Conservation (phyloP, 108 stramenopile genomes). For the Mediolabrus comicus region DNA sequence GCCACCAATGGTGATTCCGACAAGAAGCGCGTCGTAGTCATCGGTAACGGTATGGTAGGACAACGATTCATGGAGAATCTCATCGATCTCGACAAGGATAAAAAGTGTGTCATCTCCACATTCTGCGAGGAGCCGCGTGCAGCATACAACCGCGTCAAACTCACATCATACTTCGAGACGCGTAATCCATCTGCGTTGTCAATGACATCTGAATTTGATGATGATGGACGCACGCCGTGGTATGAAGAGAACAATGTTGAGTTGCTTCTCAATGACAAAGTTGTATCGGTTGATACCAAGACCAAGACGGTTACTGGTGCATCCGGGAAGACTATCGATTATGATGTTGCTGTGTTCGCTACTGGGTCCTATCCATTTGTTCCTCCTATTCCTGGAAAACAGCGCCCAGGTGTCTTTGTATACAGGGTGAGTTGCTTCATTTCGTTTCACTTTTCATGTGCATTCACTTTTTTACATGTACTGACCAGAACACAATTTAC, state of each 20-base stretch:
- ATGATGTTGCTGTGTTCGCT: slow-evolving; percentile 91
- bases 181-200: slow-evolving; percentile 75
- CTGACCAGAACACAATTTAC: background rate
- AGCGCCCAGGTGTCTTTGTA: slow-evolving; percentile 91
- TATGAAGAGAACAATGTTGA: slow-evolving; percentile 86
- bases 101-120: slow-evolving; percentile 68
- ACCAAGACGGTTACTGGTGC: slow-evolving; percentile 79
- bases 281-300: slow-evolving; percentile 76
- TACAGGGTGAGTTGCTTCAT: slow-evolving; percentile 65
- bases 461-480: background rate
- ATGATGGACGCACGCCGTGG: slow-evolving; percentile 77
- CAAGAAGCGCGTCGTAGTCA: slow-evolving; percentile 79
- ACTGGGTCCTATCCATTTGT: slow-evolving; percentile 94
- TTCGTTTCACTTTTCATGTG: background rate
- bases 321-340: slow-evolving; percentile 71
- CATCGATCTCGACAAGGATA: slow-evolving; percentile 61
- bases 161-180: slow-evolving; percentile 93
- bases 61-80: slow-evolving; percentile 93
- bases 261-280: slow-evolving; percentile 81
- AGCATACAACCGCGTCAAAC: slow-evolving; percentile 92
- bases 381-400: slow-evolving; percentile 90
- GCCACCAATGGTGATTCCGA: slow-evolving; percentile 17
- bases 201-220: slow-evolving; percentile 85
- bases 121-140: slow-evolving; percentile 93
- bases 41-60: slow-evolving; percentile 93